phyloP scores from a whole-genome alignment of 2,329 filamentous ascomycete species.

The Akanthomyces lecanii region DNA sequence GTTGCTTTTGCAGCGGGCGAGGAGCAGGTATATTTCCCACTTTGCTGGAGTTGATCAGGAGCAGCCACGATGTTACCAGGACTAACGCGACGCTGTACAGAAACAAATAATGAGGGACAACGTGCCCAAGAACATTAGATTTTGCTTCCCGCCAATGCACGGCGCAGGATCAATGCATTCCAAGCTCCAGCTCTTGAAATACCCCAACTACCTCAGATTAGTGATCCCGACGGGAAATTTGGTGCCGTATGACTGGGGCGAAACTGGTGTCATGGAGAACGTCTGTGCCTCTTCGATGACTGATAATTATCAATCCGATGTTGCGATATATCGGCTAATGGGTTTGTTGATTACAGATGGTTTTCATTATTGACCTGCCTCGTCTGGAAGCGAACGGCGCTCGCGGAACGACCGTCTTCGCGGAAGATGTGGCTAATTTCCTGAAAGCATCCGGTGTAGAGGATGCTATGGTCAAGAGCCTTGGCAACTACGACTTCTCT shows the following conservation, averaged over 20 bases:
- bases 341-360: constrained; percentile 45
- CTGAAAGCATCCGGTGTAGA: constrained; percentile 63
- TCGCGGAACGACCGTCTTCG: constrained; percentile 49
- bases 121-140: constrained; percentile 53
- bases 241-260: constrained; percentile 84
- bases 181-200: constrained; percentile 88
- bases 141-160: constrained; percentile 80
- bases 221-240: constrained; percentile 87
- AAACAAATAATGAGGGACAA: constrained; percentile 47
- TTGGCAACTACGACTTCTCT: constrained; percentile 77
- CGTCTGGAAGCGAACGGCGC: constrained; percentile 39
- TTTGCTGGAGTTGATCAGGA: not conserved
- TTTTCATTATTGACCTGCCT: constrained; percentile 91
- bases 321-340: not conserved
- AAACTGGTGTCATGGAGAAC: constrained; percentile 80
- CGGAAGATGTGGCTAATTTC: constrained; percentile 67
- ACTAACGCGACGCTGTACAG: constrained; percentile 28
- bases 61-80: not conserved
- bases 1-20: constrained; percentile 52
- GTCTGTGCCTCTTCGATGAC: constrained; percentile 33
- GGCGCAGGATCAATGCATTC: constrained; percentile 81
- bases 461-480: constrained; percentile 59
- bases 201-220: constrained; percentile 66
- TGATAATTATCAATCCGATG: not conserved
- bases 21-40: constrained; percentile 40